These are phyloP conservation scores for Yarrowia bubula DNA, from an alignment of 805 yeast genomes.

Conservation along the genomic window DNA sequence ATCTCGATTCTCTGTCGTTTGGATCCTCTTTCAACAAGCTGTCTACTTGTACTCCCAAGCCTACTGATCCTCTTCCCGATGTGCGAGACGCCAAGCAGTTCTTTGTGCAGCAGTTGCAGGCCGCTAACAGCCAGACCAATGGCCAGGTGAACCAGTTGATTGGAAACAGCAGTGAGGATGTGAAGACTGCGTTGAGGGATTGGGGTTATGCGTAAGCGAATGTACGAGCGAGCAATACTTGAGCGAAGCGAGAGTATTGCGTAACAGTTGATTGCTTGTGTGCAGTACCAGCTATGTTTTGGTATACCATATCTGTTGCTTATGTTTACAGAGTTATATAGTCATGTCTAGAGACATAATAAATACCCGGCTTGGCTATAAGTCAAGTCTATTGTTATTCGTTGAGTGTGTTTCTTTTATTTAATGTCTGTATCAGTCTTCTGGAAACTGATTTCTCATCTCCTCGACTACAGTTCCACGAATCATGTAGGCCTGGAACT, in stretches of 20 bases:
- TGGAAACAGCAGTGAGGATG: slow-evolving; percentile 1
- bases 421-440: no score
- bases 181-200: slow-evolving; percentile 11
- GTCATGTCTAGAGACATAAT: slow-evolving; percentile 1
- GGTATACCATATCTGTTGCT: neutral
- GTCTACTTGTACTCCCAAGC: slow-evolving; percentile 56
- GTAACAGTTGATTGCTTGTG: neutral
- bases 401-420: no score
- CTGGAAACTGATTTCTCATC: no score
- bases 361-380: neutral
- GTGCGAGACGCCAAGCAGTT: slow-evolving; percentile 40
- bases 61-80: slow-evolving; percentile 68
- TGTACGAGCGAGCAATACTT: no score
- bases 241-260: no score
- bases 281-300: no score
- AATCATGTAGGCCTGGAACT: no score
- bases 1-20: slow-evolving; percentile 73
- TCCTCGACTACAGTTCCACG: no score
- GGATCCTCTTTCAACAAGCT: slow-evolving; percentile 83
- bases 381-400: neutral
- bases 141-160: slow-evolving; percentile 27
- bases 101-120: slow-evolving; percentile 32
- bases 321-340: neutral
- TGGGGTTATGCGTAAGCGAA: slow-evolving; percentile 8
- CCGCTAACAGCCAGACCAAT: slow-evolving; percentile 28